These are phyloP conservation scores for Anthostomella pinea DNA, from an alignment of 2,329 filamentous ascomycete genomes.

Conservation along the genomic window DNA sequence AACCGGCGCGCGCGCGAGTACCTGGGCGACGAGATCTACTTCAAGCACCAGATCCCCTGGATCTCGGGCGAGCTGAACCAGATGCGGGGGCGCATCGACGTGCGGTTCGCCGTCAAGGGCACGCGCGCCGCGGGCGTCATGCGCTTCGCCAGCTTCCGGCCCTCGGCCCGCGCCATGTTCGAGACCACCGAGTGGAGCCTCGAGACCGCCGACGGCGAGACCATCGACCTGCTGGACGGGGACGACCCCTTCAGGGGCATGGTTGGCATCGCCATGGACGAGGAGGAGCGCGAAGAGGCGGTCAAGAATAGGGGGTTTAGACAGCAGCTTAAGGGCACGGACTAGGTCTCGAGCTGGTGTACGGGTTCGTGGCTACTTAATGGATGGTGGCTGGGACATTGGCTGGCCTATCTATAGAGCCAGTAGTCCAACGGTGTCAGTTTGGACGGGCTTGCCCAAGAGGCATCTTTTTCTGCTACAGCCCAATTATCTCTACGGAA, in stretches of 20 bases:
- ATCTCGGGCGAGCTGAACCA: slow-evolving; percentile 89
- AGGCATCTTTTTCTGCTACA: background rate
- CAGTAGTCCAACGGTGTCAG: no score
- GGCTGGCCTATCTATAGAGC: no score
- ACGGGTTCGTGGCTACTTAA: no score
- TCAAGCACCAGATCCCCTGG: slow-evolving; percentile 75
- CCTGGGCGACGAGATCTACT: slow-evolving; percentile 86
- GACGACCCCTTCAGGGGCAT: slow-evolving; percentile 67
- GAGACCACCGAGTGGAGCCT: slow-evolving; percentile 90
- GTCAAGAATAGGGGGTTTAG: slow-evolving; percentile 50
- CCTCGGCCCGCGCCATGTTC: slow-evolving; percentile 61
- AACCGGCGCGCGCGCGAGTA: slow-evolving; percentile 69
- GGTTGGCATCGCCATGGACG: slow-evolving; percentile 40
- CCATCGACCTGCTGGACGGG: slow-evolving; percentile 71
- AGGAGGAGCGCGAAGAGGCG: slow-evolving; percentile 39
- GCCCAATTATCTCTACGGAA: slow-evolving; percentile 6
- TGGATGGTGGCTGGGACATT: no score
- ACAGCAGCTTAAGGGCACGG: slow-evolving; percentile 40
- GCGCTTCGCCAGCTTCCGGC: slow-evolving; percentile 75
- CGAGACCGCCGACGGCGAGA: slow-evolving; percentile 57
- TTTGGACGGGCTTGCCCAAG: no score
- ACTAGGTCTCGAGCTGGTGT: no score
- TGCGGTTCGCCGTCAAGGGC: slow-evolving; percentile 83
- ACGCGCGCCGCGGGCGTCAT: slow-evolving; percentile 69
- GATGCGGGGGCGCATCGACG: slow-evolving; percentile 85